Evolutionary conservation across 306 rosid genomes (phyloP), one percentile per base, ranked within the genome.

Genomic region (Gillenia trifoliata): DNA sequence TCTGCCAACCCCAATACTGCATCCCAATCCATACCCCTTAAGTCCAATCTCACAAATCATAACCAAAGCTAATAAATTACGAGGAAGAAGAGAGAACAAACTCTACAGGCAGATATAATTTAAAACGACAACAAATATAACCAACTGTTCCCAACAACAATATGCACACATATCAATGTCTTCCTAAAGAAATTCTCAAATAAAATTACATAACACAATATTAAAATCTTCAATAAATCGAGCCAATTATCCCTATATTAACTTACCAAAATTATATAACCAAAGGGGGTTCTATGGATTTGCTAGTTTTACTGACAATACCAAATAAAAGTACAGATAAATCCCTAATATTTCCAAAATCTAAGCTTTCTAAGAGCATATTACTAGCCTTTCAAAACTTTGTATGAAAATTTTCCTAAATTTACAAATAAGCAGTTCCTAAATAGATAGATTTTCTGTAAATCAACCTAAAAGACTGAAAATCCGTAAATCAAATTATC

Each of bases 1-100:
- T 63, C 81, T 69, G 56, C 64, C 75, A 75, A 47, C 69, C 82
- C 36, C 55, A 52, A 47, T 30, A 64, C 80, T 59, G 8, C 56
- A 73, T 68, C 63, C 76, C 52, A 38, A 70, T 64, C 57, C 69
- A 45, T 22, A 68, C 45, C 70, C 70, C 66, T 57, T 40, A 8
- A 55, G 19, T 29, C 34, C 43, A 38, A 40, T 28, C 76, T 41
- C 76, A 60, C 28, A 60, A 40, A 41, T 62, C 47, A 82, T 10
- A 20, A 49, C 43, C 8, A 63, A 30, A 59, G 47, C 60, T 36
- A 64, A 70, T 13, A 70, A 28, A 70, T 40, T 22, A 55, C 17
- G 68, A 54, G 7, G 30, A 74, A 17, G 20, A 6, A 10, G 16
- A 59, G 33, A 41, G 15, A 25, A 26, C 8, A 41, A 12, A 57